Evolutionary conservation across 805 yeast species (phyloP).

Genomic region (Starmerella scarabaei): DNA sequence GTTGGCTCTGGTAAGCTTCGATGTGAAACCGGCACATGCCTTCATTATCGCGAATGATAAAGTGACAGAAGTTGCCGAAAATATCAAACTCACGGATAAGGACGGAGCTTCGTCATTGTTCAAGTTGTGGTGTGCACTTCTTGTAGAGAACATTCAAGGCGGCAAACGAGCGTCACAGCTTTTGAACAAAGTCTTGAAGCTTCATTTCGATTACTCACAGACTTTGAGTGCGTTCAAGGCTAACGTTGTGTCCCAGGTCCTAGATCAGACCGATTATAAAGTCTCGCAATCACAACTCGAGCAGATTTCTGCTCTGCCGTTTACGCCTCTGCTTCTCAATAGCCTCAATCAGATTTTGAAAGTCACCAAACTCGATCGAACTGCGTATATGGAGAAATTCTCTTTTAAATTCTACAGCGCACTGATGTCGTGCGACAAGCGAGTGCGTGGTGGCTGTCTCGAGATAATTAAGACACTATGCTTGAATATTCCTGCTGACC

Average conservation of each 20-base stretch:
- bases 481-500: background rate
- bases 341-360: background rate
- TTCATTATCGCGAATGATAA: background rate
- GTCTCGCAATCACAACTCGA: background rate
- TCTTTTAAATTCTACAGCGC: background rate
- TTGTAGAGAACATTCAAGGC: background rate
- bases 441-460: slow-evolving; percentile 14
- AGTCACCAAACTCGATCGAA: background rate
- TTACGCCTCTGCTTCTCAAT: background rate
- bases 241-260: slow-evolving; percentile 2
- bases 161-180: background rate
- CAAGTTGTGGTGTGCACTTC: background rate
- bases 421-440: slow-evolving; percentile 15
- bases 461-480: slow-evolving; percentile 5
- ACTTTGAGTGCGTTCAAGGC: slow-evolving; percentile 5
- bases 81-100: background rate
- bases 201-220: background rate
- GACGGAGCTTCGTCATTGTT: slow-evolving; percentile 1
- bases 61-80: background rate
- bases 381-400: background rate
- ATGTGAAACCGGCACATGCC: background rate
- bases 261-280: background rate
- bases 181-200: background rate
- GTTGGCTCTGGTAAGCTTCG: background rate
- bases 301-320: background rate